Percentiles rank a stretch among this genome's conserved stretches.
Conservation (phyloP, 2,329 filamentous ascomycete species). For the Dactylellina parvicollis region DNA sequence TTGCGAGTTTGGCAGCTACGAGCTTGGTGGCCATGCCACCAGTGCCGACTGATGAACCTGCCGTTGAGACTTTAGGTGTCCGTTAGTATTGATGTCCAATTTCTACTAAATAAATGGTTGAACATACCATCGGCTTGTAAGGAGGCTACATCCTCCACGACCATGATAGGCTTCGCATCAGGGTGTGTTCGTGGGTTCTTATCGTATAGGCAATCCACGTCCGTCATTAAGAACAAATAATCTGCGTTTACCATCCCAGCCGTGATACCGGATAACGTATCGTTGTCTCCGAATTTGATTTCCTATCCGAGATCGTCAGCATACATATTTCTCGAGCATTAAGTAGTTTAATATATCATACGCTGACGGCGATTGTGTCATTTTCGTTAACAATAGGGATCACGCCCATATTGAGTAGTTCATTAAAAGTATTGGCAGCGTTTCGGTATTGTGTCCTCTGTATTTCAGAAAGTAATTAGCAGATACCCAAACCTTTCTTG, state of each 20-base stretch:
- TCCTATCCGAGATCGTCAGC: constrained; percentile 64
- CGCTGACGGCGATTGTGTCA: constrained; percentile 90
- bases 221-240: constrained; percentile 97
- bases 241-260: constrained; percentile 97
- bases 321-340: not conserved
- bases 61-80: constrained; percentile 75
- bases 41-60: constrained; percentile 87
- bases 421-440: constrained; percentile 91
- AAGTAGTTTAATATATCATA: constrained; percentile 58
- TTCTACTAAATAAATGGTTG: constrained; percentile 22
- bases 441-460: constrained; percentile 92
- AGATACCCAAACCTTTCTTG: not conserved
- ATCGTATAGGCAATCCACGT: constrained; percentile 96
- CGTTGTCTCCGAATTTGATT: constrained; percentile 99
- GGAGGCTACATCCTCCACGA: constrained; percentile 86
- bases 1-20: constrained; percentile 87
- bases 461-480: constrained; percentile 54
- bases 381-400: constrained; percentile 99
- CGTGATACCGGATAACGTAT: constrained; percentile 94
- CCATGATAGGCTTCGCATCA: constrained; percentile 87
- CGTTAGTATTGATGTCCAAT: constrained; percentile 2
- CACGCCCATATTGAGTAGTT: constrained; percentile 91
- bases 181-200: constrained; percentile 88
- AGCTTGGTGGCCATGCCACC: constrained; percentile 99
- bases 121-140: constrained; percentile 80